These are phyloP conservation scores for Ogataea zsoltii DNA, from an alignment of 805 yeast genomes.

Conservation along the genomic window DNA sequence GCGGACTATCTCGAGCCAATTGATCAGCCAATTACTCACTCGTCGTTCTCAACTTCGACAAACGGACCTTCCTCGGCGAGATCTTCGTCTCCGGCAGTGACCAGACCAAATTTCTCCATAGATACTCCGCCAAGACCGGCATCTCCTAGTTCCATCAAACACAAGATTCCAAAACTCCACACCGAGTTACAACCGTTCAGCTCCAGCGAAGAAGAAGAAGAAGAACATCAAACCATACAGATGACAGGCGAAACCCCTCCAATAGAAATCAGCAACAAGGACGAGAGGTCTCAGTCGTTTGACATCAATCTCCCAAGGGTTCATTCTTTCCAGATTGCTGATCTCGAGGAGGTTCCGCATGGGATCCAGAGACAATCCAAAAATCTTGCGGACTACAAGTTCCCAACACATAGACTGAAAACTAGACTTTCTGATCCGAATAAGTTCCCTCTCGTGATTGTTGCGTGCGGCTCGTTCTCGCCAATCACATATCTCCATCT, in stretches of 20 bases:
- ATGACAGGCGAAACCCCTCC: slow-evolving; percentile 8
- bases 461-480: slow-evolving; percentile 96
- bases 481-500: slow-evolving; percentile 94
- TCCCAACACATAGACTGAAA: slow-evolving; percentile 86
- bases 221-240: slow-evolving; percentile 17
- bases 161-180: slow-evolving; percentile 43
- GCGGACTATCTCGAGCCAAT: slow-evolving; percentile 72
- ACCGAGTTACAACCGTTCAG: slow-evolving; percentile 60
- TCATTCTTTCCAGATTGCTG: slow-evolving; percentile 73
- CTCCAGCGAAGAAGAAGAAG: slow-evolving; percentile 48
- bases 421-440: slow-evolving; percentile 66
- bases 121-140: slow-evolving; percentile 40
- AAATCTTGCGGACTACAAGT: slow-evolving; percentile 62
- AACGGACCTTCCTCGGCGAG: slow-evolving; percentile 1
- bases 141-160: slow-evolving; percentile 25
- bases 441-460: slow-evolving; percentile 88
- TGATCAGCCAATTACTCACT: slow-evolving; percentile 71
- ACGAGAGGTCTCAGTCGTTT: not conserved
- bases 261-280: slow-evolving; percentile 1
- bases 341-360: slow-evolving; percentile 94
- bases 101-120: slow-evolving; percentile 16
- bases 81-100: slow-evolving; percentile 1
- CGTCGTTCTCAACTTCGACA: slow-evolving; percentile 25
- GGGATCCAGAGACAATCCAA: slow-evolving; percentile 90
- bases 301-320: slow-evolving; percentile 40